Evolutionary conservation across 768 basidiomycete species (phyloP), one percentile per base, ranked within the genome.

Genomic region (Coprinellus micaceus): DNA sequence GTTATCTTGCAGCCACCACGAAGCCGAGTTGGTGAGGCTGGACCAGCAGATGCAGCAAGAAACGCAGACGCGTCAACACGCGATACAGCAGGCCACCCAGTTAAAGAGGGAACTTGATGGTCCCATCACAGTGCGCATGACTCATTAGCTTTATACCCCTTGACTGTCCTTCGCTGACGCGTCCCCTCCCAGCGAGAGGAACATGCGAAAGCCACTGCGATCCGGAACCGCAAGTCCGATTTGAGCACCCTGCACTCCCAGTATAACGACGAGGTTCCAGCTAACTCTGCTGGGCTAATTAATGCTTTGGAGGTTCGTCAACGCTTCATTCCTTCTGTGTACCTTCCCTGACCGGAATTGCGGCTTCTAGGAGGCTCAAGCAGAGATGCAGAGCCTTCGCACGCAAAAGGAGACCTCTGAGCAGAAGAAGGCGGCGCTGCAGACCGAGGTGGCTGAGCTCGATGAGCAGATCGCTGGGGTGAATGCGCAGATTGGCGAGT

Each of bases 241-340:
- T 68, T 81, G 39, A 62, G 64, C 28, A 69, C 69, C 21, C 64
- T 88, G 17, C 80, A 85, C 59, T 72, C 78, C 33, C 86, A 88
- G 58, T 77, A 79, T 12, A 88, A 86, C 55, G 86, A 89, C 19
- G 86, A 88, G 12, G 72, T 87, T 66, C 86, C 88, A 1, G 81
- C 80, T 6, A 78, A 80, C 61, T 74, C 89, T n/a, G 73, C 78
- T 21, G 80, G 77, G 13, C 70, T 89, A 13, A 74, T 85, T 57
- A 74, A 69, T 11, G 81, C 78, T 4, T 81, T 83, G 65, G 66
- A 76, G 61, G 88, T 85, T 61, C 26, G 78, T 56, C 33, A 21
- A 28, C 36, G 22, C 24, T 17, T 12, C 11, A 24, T 9, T 19
- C 19, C 24, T 30, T 30, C 11, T 15, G 19, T 50, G 15, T 44